phyloP scores from a whole-genome alignment of 352 stramenopile genomes.

The Phytophthora pini region DNA sequence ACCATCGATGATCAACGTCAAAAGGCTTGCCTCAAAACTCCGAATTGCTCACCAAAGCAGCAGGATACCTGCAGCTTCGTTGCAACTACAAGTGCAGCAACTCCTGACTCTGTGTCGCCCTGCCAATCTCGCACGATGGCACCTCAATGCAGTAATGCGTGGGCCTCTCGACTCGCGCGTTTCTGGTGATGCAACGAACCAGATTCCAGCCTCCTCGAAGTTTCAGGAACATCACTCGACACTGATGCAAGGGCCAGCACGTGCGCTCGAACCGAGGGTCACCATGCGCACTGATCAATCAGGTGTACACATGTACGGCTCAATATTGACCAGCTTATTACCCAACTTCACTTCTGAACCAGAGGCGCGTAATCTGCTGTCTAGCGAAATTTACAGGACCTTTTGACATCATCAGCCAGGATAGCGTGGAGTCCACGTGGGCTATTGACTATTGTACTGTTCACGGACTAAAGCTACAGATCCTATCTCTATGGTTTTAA shows the following conservation, averaged over 20 bases:
- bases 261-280: no score
- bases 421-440: no score
- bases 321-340: no score
- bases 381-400: background rate
- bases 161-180: constrained; percentile 14
- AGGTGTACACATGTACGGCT: no score
- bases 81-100: no score
- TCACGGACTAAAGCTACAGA: background rate
- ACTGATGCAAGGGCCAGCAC: background rate
- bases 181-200: constrained; percentile 19
- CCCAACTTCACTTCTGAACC: constrained; percentile 33
- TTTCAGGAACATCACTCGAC: background rate
- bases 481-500: constrained; percentile 28
- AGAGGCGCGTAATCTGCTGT: constrained; percentile 2
- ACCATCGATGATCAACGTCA: no score
- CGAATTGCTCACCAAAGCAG: no score
- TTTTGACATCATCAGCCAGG: no score
- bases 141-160: constrained; percentile 8
- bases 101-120: background rate
- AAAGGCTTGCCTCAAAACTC: no score
- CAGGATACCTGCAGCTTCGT: no score
- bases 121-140: constrained; percentile 2
- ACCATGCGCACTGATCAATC: no score
- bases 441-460: no score
- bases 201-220: background rate